Conservation (phyloP, 2,329 filamentous ascomycete species). For the Neofusicoccum ribis region DNA sequence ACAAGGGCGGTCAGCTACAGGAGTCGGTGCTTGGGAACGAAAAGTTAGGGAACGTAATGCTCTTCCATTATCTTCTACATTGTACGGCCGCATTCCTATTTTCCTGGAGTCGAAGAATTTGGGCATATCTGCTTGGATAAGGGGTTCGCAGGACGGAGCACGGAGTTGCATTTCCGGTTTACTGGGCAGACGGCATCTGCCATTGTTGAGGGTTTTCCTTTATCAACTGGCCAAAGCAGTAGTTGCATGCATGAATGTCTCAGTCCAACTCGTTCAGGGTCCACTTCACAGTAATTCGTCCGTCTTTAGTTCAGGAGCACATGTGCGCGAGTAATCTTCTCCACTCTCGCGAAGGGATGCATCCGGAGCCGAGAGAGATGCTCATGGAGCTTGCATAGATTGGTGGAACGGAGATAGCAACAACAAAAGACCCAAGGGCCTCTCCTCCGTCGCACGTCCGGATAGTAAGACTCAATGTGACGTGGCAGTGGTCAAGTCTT, state of each 20-base stretch:
- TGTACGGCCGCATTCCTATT: neutral
- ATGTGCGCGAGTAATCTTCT: neutral
- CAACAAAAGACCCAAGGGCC: no score
- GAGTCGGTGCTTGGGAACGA: neutral
- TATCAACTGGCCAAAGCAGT: neutral
- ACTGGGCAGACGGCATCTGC: neutral
- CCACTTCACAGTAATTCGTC: neutral
- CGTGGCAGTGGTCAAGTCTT: no score
- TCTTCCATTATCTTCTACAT: neutral
- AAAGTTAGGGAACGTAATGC: neutral
- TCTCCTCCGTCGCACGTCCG: no score
- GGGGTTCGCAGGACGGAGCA: constrained; percentile 6
- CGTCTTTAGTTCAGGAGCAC: neutral
- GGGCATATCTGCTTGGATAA: constrained; percentile 3
- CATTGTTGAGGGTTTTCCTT: neutral
- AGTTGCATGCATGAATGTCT: constrained; percentile 3
- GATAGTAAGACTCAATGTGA: no score
- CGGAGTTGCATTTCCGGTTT: constrained; percentile 6
- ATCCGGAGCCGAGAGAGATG: neutral
- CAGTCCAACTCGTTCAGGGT: neutral
- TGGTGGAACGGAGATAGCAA: neutral
- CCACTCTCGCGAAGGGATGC: neutral
- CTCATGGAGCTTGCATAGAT: neutral
- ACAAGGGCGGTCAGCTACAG: neutral
- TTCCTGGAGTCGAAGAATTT: neutral